Percentiles rank a stretch among this genome's conserved stretches.
Evolutionary conservation across 257 asterid species (phyloP).

Genomic region (Eucommia ulmoides): DNA sequence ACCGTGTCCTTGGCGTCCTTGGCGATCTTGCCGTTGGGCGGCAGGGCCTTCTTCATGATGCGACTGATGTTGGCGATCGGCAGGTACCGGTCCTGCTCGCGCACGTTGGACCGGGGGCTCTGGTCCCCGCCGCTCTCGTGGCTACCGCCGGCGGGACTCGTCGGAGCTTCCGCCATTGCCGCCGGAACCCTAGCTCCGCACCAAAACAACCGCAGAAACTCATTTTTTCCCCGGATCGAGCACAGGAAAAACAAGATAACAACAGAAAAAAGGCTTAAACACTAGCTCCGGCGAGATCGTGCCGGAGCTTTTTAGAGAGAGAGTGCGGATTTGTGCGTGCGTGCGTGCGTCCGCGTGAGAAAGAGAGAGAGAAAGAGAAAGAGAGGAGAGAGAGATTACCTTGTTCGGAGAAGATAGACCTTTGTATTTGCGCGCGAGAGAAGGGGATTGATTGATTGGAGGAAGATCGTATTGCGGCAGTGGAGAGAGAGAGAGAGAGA

Average conservation of each 20-base stretch:
- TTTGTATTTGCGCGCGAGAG: background rate
- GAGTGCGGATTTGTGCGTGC: background rate
- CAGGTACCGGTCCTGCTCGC: no score
- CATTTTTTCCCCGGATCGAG: no score
- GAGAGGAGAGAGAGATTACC: background rate
- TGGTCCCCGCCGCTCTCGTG: no score
- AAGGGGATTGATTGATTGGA: background rate
- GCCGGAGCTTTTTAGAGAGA: background rate
- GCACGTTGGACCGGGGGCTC: no score
- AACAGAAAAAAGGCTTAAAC: no score
- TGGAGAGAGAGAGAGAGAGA: background rate
- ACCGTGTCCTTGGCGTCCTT: background rate
- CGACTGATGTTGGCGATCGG: no score
- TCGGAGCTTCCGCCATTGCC: no score
- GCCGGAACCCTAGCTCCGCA: no score
- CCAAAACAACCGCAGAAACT: no score
- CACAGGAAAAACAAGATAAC: background rate
- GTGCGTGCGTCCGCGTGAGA: no score
- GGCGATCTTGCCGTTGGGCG: background rate
- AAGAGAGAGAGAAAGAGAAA: no score
- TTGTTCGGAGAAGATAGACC: background rate
- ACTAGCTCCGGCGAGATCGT: background rate
- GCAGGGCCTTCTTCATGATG: background rate
- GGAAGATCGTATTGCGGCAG: background rate
- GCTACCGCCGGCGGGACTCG: no score